Evolutionary conservation across 176 grass and related monocot species (phyloP), one percentile per base, ranked within the genome.

Genomic region (Rhynchospora pubera): DNA sequence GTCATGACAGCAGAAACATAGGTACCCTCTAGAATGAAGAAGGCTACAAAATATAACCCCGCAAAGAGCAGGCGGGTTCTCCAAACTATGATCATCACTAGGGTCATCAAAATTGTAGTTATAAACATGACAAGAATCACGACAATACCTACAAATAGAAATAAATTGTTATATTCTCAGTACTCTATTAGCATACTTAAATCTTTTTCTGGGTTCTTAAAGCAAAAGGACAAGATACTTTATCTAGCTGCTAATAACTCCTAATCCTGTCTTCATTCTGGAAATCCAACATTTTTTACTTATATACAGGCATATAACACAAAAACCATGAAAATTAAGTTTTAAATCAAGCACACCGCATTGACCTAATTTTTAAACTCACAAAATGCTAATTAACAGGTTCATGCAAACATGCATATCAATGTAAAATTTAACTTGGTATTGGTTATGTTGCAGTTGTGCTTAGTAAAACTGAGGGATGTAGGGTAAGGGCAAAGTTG

Each of bases 41-140:
- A 97, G 5, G 67, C 79, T 1, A 90, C 23, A 8, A 90, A 91
- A 51, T 84, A 94, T n/a, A 97, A 28, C 22, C n/a, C 75, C 6
- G 82, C 86, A 58, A 94, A 64, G 63, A 84, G 5, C 3, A 46
- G 75, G 22, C 85, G 75, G 0, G 86, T 92, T 87, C 86, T 90
- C 91, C 94, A 97, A 53, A 90, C 79, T 26, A 97, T 87, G 84
- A 90, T 87, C 94, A 92, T 94, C 32, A 97, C 91, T 57, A 92
- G 87, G 19, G 89, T 89, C 69, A 97, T 82, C 72, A 97, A 61
- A 87, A 97, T 79, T 61, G 88, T 94, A 15, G 94, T 97, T 82
- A 97, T 97, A 24, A 94, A 82, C 94, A 97, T 90, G 46, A 97
- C 94, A 66, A 93, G 89, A 84, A 93, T 97, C 52, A 93, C 91